Conservation (phyloP, 108 stramenopile species). For the Cyclostephanos tholiformis region DNA sequence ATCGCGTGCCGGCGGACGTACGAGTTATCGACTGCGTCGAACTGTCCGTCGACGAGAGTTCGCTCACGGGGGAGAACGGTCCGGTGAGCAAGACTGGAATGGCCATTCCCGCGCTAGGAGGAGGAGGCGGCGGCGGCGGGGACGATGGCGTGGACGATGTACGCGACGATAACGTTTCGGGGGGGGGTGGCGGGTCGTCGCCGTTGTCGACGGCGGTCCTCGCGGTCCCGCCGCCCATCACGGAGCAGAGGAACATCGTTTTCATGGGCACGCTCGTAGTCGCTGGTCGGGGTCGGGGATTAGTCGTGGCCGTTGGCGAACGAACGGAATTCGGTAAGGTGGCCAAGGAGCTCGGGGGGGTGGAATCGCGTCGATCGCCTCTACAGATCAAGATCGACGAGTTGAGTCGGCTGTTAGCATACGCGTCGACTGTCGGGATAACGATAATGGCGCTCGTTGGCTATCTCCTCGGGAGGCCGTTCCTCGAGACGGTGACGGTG, state of each 20-base stretch:
- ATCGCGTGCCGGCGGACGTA: conserved; percentile 96
- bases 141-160: background rate
- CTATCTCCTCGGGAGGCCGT: conserved; percentile 77
- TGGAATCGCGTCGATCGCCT: conserved; percentile 85
- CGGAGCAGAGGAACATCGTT: conserved; percentile 87
- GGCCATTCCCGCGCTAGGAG: conserved; percentile 20
- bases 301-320: conserved; percentile 89
- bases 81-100: conserved; percentile 76
- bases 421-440: conserved; percentile 82
- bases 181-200: conserved; percentile 26
- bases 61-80: conserved; percentile 92
- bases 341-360: conserved; percentile 75
- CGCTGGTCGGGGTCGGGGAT: conserved; percentile 84
- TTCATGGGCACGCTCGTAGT: conserved; percentile 95
- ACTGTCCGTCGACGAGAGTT: conserved; percentile 84
- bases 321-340: conserved; percentile 94
- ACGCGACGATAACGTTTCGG: background rate
- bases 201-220: conserved; percentile 30
- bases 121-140: background rate
- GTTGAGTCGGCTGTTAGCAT: conserved; percentile 85
- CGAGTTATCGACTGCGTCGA: conserved; percentile 84
- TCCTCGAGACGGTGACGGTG: conserved; percentile 88
- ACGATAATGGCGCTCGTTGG: conserved; percentile 86
- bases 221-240: conserved; percentile 50
- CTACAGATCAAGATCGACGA: conserved; percentile 97